Base-by-base conservation (phyloP, 352 stramenopile species). In the Pseudoperonospora humuli region DNA sequence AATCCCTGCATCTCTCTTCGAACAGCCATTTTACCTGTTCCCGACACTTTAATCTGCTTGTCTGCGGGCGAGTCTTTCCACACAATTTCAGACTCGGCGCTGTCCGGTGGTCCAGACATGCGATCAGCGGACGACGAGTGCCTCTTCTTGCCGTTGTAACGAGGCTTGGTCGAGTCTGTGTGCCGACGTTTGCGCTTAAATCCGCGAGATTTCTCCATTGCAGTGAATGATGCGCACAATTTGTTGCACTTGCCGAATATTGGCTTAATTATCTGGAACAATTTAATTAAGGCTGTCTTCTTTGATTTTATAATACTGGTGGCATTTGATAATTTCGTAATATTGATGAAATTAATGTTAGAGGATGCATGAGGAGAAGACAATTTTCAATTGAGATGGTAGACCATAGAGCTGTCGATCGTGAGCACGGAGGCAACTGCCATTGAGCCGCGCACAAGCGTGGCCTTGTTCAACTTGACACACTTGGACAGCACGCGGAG, bases 381-480 rank as follows among this genome's bases (percentile, higher is more conserved):
- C n/a, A n/a, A n/a, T n/a, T n/a, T n/a, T n/a, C n/a, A n/a, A n/a
- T 84, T 82, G 27, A 91, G 61, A 20, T 71, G 75, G 62, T 70
- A 86, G 11, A 84, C 67, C 51, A 78, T 61, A 26, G 70, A 86
- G 54, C 74, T 87, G 52, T 91, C 79, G 36, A 91, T 87, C 13
- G 79, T 91, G 13, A 91, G 63, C 39, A 91, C 74, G 10, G 72
- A 64, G 8, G 65, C 76, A 34, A 75, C 79, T 9, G 75, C 79
- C 75, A 92, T 87, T n/a, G 75, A 86, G 26, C 76, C 76, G 47
- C 76, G 76, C 57, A 89, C 73, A 37, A 92, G 68, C 55, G 73
- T 85, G 10, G 75, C 75, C 51, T 88, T 86, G 40, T 64, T 82
- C 33, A 59, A 72, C 57, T 76, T 79, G 58, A 92, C 60, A 46